Percentiles rank a stretch among this genome's conserved stretches.
phyloP scores from a whole-genome alignment of 257 asterid genomes.

The Solanum dulcamara region DNA sequence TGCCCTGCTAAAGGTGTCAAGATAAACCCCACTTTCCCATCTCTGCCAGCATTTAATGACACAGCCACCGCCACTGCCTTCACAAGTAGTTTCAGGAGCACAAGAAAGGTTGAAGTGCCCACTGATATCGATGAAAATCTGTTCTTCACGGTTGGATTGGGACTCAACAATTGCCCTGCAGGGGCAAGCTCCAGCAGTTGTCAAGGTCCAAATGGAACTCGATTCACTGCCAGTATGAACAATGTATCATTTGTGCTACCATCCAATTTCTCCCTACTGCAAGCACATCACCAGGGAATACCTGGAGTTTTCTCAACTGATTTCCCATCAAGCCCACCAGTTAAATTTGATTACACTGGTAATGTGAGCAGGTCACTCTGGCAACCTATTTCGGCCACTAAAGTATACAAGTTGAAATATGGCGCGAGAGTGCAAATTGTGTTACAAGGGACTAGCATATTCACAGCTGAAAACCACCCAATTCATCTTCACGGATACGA shows the following conservation, averaged over 20 bases:
- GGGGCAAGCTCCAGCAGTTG: conserved; percentile 41
- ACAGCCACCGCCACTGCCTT: conserved; percentile 71
- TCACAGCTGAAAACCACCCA: conserved; percentile 82
- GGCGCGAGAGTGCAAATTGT: conserved; percentile 74
- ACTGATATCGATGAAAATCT: conserved; percentile 62
- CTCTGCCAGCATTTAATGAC: conserved; percentile 70
- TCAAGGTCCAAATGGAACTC: conserved; percentile 87
- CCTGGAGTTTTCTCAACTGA: conserved; percentile 77
- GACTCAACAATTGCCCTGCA: conserved; percentile 54
- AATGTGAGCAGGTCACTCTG: conserved; percentile 70
- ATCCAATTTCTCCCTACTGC: conserved; percentile 55
- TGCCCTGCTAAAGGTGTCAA: conserved; percentile 38
- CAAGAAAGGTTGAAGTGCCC: conserved; percentile 41
- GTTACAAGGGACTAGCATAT: conserved; percentile 73
- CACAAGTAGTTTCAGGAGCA: conserved; percentile 58
- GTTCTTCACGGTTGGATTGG: conserved; percentile 70
- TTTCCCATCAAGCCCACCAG: conserved; percentile 63
- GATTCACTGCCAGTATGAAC: conserved; percentile 89
- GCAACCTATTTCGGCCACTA: conserved; percentile 67
- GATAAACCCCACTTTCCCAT: conserved; percentile 33
- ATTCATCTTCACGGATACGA: conserved; percentile 92
- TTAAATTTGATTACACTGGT: conserved; percentile 67
- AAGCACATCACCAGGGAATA: conserved; percentile 67
- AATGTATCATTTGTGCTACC: conserved; percentile 76
- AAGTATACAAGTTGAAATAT: conserved; percentile 42